A percentile compares a stretch with the other conserved stretches of the same genome.
phyloP scores from a whole-genome alignment of 2,329 filamentous ascomycete species.

The Pyricularia sp. region DNA sequence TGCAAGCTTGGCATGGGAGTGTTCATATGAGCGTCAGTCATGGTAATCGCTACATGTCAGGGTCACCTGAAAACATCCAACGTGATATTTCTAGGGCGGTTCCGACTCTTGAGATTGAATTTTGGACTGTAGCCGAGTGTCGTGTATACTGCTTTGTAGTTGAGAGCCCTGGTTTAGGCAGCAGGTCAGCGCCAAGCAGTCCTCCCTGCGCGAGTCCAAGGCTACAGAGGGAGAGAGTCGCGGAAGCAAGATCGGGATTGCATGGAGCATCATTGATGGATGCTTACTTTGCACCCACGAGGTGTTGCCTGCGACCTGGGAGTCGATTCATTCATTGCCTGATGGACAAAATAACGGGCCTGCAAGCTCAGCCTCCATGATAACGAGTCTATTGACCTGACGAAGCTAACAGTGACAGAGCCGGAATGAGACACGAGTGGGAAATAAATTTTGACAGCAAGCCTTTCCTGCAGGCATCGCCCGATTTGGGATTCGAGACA shows the following conservation, averaged over 20 bases:
- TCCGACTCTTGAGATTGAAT: too few relatives aligned
- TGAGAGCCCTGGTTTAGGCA: too few relatives aligned
- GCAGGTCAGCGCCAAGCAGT: background rate
- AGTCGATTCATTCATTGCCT: background rate
- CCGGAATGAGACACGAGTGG: background rate
- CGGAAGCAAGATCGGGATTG: background rate
- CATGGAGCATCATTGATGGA: background rate
- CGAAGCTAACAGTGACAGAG: background rate
- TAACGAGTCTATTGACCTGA: background rate
- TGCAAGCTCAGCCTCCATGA: background rate
- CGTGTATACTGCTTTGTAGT: too few relatives aligned
- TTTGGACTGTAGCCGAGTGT: too few relatives aligned
- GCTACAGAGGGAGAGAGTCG: background rate
- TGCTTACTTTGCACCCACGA: background rate
- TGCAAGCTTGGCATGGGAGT: too few relatives aligned
- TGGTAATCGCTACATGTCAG: too few relatives aligned
- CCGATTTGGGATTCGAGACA: background rate
- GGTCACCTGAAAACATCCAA: too few relatives aligned
- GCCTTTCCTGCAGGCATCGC: background rate
- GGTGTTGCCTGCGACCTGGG: background rate
- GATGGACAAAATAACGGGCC: background rate
- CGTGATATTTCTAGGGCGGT: too few relatives aligned
- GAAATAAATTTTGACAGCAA: background rate
- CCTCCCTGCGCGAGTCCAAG: background rate
- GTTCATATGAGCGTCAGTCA: too few relatives aligned